Evolutionary conservation across 306 rosid species (phyloP).

Genomic region (Vigna nakashimae): DNA sequence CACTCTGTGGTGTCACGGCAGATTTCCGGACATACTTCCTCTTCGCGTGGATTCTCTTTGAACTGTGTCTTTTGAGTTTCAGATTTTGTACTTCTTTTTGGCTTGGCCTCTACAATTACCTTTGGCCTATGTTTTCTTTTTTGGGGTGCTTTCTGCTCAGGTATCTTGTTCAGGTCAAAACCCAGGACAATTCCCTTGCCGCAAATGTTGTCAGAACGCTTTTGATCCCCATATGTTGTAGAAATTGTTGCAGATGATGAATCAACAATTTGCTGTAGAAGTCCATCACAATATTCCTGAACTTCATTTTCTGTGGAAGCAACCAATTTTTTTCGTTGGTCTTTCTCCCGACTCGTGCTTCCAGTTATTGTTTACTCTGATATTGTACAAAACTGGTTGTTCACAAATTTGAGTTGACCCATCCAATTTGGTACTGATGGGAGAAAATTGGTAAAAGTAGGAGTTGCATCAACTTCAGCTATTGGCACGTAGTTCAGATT

Average conservation of each 20-base stretch:
- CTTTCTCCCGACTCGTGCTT: conserved; percentile 57
- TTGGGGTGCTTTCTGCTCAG: conserved; percentile 69
- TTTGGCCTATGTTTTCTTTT: conserved; percentile 93
- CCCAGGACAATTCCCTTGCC: conserved; percentile 50
- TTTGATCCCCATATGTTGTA: conserved; percentile 44
- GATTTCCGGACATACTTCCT: conserved; percentile 63
- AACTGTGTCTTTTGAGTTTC: conserved; percentile 48
- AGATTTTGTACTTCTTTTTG: conserved; percentile 61
- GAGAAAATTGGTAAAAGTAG: conserved; percentile 47
- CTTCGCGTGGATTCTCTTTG: conserved; percentile 59
- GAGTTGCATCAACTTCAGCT: conserved; percentile 48
- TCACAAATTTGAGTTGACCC: conserved; percentile 45
- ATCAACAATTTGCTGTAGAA: conserved; percentile 67
- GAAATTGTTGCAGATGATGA: conserved; percentile 67
- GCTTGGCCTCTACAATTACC: conserved; percentile 76
- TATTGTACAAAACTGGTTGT: conserved; percentile 37
- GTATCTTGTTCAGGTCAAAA: conserved; percentile 78
- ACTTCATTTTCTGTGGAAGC: conserved; percentile 50
- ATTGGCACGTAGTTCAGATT: conserved; percentile 54
- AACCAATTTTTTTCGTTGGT: conserved; percentile 48
- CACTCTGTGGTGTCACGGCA: conserved; percentile 53
- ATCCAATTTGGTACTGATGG: conserved; percentile 51
- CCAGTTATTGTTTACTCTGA: conserved; percentile 50
- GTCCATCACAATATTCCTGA: conserved; percentile 56
- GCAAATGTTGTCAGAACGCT: conserved; percentile 50